phyloP scores from a whole-genome alignment of 768 basidiomycete species.

The Mycena maculata region DNA sequence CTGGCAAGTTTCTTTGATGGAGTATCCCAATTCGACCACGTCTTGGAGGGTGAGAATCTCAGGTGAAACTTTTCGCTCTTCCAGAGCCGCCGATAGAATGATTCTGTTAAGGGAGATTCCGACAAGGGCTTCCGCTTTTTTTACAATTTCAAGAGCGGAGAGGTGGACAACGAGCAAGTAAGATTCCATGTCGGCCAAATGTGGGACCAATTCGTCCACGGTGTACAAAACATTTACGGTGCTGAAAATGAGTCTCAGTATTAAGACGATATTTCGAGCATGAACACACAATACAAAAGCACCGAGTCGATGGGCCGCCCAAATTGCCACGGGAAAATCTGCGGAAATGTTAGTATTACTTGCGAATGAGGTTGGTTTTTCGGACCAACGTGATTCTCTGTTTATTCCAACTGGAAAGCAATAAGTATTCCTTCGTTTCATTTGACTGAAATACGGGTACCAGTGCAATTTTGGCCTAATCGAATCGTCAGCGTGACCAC shows the following conservation, averaged over 20 bases:
- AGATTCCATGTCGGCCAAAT: constrained; percentile 17
- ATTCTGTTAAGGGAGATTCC: neutral
- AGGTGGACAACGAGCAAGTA: constrained; percentile 15
- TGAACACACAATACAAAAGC: constrained; percentile 1
- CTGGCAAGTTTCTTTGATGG: neutral
- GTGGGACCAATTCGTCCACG: constrained; percentile 2
- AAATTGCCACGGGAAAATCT: constrained; percentile 20
- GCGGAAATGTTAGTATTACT: neutral
- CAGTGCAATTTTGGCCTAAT: neutral
- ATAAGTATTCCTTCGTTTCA: neutral
- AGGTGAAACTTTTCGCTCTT: neutral
- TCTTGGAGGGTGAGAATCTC: neutral
- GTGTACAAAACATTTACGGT: constrained; percentile 19
- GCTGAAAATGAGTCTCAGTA: neutral
- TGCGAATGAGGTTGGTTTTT: neutral
- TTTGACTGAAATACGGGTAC: neutral
- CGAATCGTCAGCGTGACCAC: neutral
- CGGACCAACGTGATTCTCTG: constrained; percentile 19
- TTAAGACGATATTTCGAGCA: neutral
- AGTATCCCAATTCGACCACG: constrained; percentile 1
- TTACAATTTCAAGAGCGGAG: neutral
- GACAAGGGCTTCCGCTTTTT: neutral
- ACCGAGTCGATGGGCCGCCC: constrained; percentile 22
- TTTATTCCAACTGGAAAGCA: constrained; percentile 10
- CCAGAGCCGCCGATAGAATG: neutral